Percentiles rank a stretch among this genome's conserved stretches.
Conservation (phyloP, 192 early-diverging fungal genomes). For the Geranomyces variabilis region DNA sequence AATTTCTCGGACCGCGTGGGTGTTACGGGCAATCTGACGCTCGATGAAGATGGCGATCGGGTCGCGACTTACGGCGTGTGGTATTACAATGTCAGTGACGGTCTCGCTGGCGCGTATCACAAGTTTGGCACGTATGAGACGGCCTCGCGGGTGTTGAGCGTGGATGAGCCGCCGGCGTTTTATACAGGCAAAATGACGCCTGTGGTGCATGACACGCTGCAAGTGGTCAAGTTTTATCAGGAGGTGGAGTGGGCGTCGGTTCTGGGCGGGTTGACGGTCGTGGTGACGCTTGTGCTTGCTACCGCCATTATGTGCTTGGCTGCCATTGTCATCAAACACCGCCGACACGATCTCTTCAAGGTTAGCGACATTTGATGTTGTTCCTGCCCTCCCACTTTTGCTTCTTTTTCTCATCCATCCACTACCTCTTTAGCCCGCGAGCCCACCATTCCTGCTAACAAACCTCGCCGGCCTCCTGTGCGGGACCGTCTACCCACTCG, state of each 20-base stretch:
- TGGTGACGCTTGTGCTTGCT: not conserved
- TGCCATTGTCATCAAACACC: not conserved
- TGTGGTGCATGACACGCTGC: not conserved
- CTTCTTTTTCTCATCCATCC: no score
- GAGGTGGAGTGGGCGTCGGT: not conserved
- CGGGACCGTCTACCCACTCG: conserved; percentile 10
- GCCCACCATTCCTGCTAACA: conserved; percentile 4
- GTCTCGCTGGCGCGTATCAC: not conserved
- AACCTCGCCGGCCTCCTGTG: conserved; percentile 1
- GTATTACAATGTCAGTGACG: not conserved
- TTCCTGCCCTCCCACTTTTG: not conserved
- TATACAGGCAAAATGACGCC: not conserved
- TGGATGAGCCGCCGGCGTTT: not conserved
- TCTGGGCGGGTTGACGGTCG: conserved; percentile 5
- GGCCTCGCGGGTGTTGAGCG: not conserved
- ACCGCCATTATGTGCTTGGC: not conserved
- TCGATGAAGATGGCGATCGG: conserved; percentile 9
- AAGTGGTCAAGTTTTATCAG: not conserved
- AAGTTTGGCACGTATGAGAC: not conserved
- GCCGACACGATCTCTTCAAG: conserved; percentile 11
- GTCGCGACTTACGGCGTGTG: not conserved
- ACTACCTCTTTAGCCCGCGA: not conserved
- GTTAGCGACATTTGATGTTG: not conserved
- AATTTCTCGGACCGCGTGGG: conserved; percentile 4
- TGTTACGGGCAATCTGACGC: conserved; percentile 8